phyloP scores from a whole-genome alignment of 305 asterid genomes.

The Ajuga reptans region DNA sequence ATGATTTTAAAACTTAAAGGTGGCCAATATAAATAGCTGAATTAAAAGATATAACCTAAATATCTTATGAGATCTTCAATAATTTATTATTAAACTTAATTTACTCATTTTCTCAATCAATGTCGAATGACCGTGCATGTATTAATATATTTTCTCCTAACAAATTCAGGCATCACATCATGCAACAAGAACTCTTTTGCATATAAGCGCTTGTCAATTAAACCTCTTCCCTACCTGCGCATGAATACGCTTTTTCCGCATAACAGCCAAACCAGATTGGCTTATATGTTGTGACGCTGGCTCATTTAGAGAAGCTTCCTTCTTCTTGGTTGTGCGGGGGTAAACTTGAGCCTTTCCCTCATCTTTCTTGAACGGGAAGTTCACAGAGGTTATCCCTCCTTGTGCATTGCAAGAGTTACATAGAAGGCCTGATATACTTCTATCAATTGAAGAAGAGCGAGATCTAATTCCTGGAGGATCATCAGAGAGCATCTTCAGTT shows the following conservation, averaged over 20 bases:
- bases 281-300: constrained; percentile 49
- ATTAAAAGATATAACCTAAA: background rate
- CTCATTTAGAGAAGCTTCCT: constrained; percentile 46
- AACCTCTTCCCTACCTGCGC: constrained; percentile 51
- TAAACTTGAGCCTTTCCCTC: constrained; percentile 40
- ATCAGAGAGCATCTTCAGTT: constrained; percentile 50
- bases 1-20: background rate
- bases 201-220: constrained; percentile 4
- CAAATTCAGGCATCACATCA: background rate
- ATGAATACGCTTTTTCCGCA: constrained; percentile 65
- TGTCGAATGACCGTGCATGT: background rate
- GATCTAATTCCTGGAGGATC: constrained; percentile 41
- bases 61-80: background rate
- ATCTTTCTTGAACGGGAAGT: constrained; percentile 36
- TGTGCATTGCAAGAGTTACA: constrained; percentile 45
- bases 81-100: background rate
- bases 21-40: background rate
- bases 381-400: constrained; percentile 41
- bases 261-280: constrained; percentile 59
- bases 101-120: background rate
- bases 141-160: background rate
- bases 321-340: constrained; percentile 38
- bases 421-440: constrained; percentile 36
- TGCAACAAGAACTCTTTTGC: background rate
- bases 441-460: constrained; percentile 40